Conservation (phyloP, 768 basidiomycete species). For the Boletellus emodensis region DNA sequence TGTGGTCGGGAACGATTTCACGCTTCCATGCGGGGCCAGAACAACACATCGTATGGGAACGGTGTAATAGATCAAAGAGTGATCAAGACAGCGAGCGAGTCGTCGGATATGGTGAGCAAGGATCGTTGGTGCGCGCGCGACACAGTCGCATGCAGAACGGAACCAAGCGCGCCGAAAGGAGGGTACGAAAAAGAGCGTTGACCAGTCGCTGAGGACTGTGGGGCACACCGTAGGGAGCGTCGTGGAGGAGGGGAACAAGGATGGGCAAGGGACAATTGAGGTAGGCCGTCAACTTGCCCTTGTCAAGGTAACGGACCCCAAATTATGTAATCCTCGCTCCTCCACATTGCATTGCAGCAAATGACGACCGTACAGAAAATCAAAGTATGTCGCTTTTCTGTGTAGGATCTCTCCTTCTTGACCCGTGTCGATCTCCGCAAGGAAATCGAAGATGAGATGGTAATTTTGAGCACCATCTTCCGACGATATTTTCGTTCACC, state of each 20-base stretch:
- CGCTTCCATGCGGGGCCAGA: slow-evolving; percentile 91
- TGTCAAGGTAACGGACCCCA: slow-evolving; percentile 11
- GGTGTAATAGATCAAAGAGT: slow-evolving; percentile 11
- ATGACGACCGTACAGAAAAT: slow-evolving; percentile 94
- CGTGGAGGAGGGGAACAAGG: slow-evolving; percentile 14
- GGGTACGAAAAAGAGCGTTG: slow-evolving; percentile 21
- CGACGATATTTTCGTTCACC: slow-evolving; percentile 25
- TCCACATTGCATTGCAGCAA: slow-evolving; percentile 1
- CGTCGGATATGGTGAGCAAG: slow-evolving; percentile 19
- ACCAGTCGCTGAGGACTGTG: slow-evolving; percentile 1
- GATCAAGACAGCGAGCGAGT: slow-evolving; percentile 24
- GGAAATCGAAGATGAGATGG: slow-evolving; percentile 99
- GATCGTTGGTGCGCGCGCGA: slow-evolving; percentile 29
- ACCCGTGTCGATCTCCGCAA: slow-evolving; percentile 27
- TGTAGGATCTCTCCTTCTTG: slow-evolving; percentile 17
- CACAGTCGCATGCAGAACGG: slow-evolving; percentile 32
- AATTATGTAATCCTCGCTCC: slow-evolving; percentile 11
- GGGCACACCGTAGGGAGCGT: slow-evolving; percentile 14
- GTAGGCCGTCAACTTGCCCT: background rate
- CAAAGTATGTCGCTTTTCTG: slow-evolving; percentile 45
- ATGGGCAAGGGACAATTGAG: slow-evolving; percentile 2
- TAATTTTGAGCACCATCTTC: slow-evolving; percentile 35
- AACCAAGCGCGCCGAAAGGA: slow-evolving; percentile 20
- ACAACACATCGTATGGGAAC: slow-evolving; percentile 27
- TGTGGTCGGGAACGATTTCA: slow-evolving; percentile 96